These are phyloP conservation scores for Zymoseptoria passerinii DNA, from an alignment of 2,329 filamentous ascomycete species.

Conservation along the genomic window DNA sequence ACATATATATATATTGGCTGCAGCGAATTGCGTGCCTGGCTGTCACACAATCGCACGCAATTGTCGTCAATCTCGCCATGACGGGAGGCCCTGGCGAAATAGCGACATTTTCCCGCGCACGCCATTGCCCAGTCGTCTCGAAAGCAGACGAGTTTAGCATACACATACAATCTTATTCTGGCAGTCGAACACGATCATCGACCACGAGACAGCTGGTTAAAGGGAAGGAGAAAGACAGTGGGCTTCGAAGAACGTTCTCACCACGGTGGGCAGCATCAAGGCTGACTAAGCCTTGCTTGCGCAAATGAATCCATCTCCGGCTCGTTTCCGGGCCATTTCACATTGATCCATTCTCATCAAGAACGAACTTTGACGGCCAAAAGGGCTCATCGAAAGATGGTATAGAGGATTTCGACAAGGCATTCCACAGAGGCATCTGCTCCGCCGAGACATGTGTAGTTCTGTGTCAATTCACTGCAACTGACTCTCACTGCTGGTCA, in stretches of 20 bases:
- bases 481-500: background rate
- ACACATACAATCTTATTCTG: background rate
- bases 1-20: background rate
- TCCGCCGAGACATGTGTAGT: background rate
- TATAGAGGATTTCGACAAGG: too few relatives aligned
- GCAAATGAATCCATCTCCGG: too few relatives aligned
- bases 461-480: background rate
- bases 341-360: background rate
- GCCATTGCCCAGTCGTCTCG: background rate
- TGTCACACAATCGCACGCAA: background rate
- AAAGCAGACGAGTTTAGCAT: background rate
- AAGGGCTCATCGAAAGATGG: background rate
- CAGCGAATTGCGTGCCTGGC: background rate
- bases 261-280: too few relatives aligned
- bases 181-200: too few relatives aligned
- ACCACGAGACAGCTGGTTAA: too few relatives aligned
- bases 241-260: too few relatives aligned
- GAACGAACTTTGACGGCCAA: background rate
- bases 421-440: background rate
- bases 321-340: background rate
- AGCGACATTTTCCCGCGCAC: background rate
- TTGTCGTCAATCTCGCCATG: background rate
- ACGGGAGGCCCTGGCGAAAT: background rate
- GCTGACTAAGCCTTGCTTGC: too few relatives aligned
- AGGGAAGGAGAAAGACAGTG: too few relatives aligned